Percentiles rank a stretch among this genome's conserved stretches.
These are phyloP conservation scores for Bolboschoenus planiculmis DNA, from an alignment of 176 grass and related monocot genomes.

Conservation along the genomic window DNA sequence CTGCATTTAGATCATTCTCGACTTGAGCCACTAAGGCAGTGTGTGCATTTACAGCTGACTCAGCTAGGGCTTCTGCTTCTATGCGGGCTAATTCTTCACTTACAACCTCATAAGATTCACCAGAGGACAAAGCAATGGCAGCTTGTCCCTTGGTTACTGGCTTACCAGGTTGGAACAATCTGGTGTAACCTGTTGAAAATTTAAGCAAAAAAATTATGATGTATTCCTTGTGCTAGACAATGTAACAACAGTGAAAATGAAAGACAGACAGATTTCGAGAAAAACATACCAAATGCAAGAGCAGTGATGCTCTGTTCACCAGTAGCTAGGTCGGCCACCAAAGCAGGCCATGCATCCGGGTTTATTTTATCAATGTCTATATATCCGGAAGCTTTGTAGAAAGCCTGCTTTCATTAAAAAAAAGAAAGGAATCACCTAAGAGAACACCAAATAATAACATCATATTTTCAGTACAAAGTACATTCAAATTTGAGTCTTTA, in stretches of 20 bases:
- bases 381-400: constrained; percentile 64
- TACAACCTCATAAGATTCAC: constrained; percentile 72
- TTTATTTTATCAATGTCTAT: constrained; percentile 96
- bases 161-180: constrained; percentile 89
- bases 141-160: constrained; percentile 95
- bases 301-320: constrained; percentile 89
- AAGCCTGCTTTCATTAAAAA: constrained; percentile 32
- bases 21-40: constrained; percentile 72
- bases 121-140: constrained; percentile 69
- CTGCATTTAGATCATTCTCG: constrained; percentile 76
- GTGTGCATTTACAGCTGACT: constrained; percentile 89
- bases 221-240: background rate
- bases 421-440: background rate
- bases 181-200: constrained; percentile 63
- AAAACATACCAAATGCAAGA: constrained; percentile 79
- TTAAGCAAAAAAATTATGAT: background rate
- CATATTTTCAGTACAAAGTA: background rate
- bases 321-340: constrained; percentile 58
- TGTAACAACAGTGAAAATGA: background rate
- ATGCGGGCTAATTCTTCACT: constrained; percentile 80
- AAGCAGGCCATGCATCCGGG: constrained; percentile 78
- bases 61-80: constrained; percentile 85
- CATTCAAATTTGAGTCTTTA: constrained; percentile 22
- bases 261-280: constrained; percentile 2
- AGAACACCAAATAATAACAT: background rate